Percentiles rank a stretch among this genome's conserved stretches.
Evolutionary conservation across 306 rosid genomes (phyloP).

Genomic region (Gillenia trifoliata): DNA sequence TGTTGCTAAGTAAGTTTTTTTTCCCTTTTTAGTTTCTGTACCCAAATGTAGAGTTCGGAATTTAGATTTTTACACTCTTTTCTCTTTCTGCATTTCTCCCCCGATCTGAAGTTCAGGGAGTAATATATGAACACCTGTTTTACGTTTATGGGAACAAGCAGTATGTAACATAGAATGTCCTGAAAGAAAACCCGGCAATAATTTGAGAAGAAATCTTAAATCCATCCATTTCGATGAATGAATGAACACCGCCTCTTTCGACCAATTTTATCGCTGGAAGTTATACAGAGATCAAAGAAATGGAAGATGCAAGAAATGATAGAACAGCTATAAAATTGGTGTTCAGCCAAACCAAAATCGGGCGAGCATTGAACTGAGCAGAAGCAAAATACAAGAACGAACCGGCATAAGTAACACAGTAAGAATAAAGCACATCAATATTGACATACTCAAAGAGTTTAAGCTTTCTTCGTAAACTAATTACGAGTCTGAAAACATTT

Average conservation of each 20-base stretch:
- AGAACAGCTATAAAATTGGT: not conserved
- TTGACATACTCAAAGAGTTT: not conserved
- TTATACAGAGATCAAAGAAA: not conserved
- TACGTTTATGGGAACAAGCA: not conserved
- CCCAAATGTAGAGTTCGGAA: not conserved
- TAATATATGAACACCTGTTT: too few relatives aligned
- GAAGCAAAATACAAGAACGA: not conserved
- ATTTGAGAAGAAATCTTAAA: not conserved
- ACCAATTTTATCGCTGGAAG: not conserved
- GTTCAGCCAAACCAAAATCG: not conserved
- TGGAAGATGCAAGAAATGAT: not conserved
- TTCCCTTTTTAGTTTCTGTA: too few relatives aligned
- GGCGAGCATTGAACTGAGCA: not conserved
- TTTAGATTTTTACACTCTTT: not conserved
- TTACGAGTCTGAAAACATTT: constrained; percentile 3
- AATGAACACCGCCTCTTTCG: not conserved
- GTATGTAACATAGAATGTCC: not conserved
- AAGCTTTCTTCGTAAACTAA: not conserved
- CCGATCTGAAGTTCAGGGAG: not conserved
- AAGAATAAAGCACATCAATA: not conserved
- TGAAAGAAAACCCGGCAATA: not conserved
- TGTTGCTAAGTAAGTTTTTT: too few relatives aligned
- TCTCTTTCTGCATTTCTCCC: not conserved
- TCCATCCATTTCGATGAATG: not conserved
- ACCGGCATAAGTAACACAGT: not conserved